Evolutionary conservation across 768 basidiomycete species (phyloP), one percentile per base, ranked within the genome.

Genomic region (Thelephora aurantiotincta): DNA sequence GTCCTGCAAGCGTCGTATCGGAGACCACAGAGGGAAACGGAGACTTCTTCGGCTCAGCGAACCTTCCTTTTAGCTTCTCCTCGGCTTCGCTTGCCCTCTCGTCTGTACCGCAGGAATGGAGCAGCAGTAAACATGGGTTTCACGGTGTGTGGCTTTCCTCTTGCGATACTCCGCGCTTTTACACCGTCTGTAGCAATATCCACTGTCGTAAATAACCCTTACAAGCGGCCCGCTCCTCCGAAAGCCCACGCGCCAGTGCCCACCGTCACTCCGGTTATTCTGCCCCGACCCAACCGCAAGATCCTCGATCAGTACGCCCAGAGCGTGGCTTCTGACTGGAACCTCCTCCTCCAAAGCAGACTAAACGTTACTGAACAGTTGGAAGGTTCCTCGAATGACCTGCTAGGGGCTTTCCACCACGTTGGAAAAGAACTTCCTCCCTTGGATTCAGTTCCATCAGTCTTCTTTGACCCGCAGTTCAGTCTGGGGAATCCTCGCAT

Each of bases 181-280:
- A 30, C 44, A 16, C 19, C 23, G 7, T 18, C 44, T 56, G 11
- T 60, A 96, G 93, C 91, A 35, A 92, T 96, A 53, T 93, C 92
- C 7, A 92, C 88, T 14, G 87, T 96, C 22, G 74, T 96, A 45
- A 92, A 92, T 57, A 91, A 85, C 56, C 93, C 93, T 0, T 80
- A 83, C 57, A 85, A 82, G 63, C 74, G 71, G 33, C 81, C 84
- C 43, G 82, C 84, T 6, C 90, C 93, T 11, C 84, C 93, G 26
- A 88, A 94, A 59, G 78, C 90, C 0, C 87, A 93, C 54, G 85
- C 90, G 1, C 63, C 79, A 0, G 67, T 97, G 14, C 83, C 87
- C 1, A 62, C 82, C 33, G 78, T 80, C 2, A 73, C 74, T 2
- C 76, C 81, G 6, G 81, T 83, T 1, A 78, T 81, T 49, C 73